Evolutionary conservation across 2,329 filamentous ascomycete genomes (phyloP).

Genomic region (Tolypocladium capitatum): DNA sequence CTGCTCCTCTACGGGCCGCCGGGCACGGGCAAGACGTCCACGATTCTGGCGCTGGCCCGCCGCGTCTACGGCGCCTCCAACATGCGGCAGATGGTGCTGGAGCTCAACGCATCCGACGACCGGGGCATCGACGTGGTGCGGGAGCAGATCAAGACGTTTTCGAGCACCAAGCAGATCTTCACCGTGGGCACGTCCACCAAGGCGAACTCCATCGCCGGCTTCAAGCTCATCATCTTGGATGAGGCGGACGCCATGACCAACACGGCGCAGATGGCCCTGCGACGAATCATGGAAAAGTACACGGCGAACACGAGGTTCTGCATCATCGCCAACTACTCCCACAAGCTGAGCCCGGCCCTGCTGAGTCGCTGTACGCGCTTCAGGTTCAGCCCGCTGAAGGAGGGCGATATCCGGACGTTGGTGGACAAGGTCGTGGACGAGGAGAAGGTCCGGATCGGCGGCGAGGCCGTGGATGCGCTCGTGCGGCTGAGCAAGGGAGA

Average conservation of each 20-base stretch:
- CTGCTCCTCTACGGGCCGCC: constrained; percentile 93
- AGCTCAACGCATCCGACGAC: constrained; percentile 95
- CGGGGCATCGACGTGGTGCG: constrained; percentile 94
- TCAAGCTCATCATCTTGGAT: constrained; percentile 94
- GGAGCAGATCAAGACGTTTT: constrained; percentile 99
- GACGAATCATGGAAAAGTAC: constrained; percentile 98
- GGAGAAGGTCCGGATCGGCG: constrained; percentile 71
- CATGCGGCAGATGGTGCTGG: constrained; percentile 95
- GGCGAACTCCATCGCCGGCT: constrained; percentile 49
- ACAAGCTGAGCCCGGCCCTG: constrained; percentile 88
- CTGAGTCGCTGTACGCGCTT: constrained; percentile 91
- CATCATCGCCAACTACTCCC: constrained; percentile 97
- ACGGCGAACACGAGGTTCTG: constrained; percentile 96
- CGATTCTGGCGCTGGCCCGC: constrained; percentile 81
- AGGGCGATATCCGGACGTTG: constrained; percentile 68
- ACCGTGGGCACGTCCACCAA: constrained; percentile 38
- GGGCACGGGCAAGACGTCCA: constrained; percentile 95
- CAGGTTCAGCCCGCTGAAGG: constrained; percentile 85
- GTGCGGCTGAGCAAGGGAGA: constrained; percentile 86
- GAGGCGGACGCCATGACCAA: constrained; percentile 99
- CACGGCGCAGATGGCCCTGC: constrained; percentile 91
- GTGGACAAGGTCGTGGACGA: constrained; percentile 85
- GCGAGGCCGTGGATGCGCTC: constrained; percentile 69
- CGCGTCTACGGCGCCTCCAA: constrained; percentile 87
- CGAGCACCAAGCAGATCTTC: constrained; percentile 96